Evolutionary conservation across 1,284 basidiomycete genomes (phyloP).

Genomic region (Coniferiporia sulphurascens): DNA sequence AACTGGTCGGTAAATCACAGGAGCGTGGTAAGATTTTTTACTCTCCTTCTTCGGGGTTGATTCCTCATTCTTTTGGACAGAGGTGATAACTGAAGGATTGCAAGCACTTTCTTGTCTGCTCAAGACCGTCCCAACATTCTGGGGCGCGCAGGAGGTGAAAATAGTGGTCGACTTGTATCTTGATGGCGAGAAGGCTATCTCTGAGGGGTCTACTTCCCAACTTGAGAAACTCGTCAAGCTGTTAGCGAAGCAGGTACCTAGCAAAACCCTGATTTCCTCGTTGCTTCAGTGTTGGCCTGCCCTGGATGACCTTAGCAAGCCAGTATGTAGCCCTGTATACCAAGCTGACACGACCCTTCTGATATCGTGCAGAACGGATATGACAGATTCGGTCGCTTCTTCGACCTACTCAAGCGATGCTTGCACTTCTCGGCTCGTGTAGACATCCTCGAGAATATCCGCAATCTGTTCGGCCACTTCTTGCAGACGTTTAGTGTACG

Average conservation of each 20-base stretch:
- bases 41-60: neutral
- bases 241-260: conserved; percentile 64
- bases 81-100: conserved; percentile 35
- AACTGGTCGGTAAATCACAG: neutral
- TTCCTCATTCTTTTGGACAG: conserved; percentile 5
- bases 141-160: conserved; percentile 55
- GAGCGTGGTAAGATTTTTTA: conserved; percentile 7
- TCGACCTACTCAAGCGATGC: conserved; percentile 61
- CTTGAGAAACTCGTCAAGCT: conserved; percentile 45
- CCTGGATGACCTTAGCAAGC: neutral
- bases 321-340: conserved; percentile 5
- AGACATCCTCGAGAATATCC: conserved; percentile 66
- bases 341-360: conserved; percentile 19
- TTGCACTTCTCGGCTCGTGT: conserved; percentile 62
- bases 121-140: conserved; percentile 64
- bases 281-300: conserved; percentile 54
- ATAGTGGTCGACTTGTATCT: conserved; percentile 55
- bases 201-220: conserved; percentile 26
- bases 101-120: conserved; percentile 54
- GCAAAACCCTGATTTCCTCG: conserved; percentile 63
- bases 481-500: conserved; percentile 74
- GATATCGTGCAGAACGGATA: conserved; percentile 26
- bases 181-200: conserved; percentile 34
- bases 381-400: conserved; percentile 48
- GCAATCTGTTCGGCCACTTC: conserved; percentile 77